Conservation (phyloP, 1,139 yeast species). For the Protomyces arabidopsidicola region DNA sequence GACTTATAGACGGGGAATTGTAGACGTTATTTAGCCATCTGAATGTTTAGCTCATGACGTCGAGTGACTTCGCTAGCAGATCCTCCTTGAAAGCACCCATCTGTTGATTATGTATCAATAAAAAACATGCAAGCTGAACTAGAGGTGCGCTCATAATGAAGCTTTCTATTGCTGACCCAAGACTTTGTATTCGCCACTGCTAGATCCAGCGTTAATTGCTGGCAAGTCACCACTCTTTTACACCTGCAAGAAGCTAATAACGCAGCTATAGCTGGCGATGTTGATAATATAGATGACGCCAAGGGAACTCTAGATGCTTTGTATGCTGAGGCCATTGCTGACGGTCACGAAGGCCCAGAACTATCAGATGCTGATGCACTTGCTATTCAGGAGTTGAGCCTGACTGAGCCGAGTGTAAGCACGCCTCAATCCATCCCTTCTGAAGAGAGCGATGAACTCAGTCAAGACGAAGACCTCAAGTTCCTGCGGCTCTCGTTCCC, state of each 20-base stretch:
- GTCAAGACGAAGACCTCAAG: slow-evolving; percentile 14
- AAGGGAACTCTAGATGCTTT: slow-evolving; percentile 17
- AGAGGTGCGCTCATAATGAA: not conserved
- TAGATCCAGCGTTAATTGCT: slow-evolving; percentile 19
- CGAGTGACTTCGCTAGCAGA: not conserved
- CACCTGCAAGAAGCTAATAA: not conserved
- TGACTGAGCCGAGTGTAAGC: not conserved
- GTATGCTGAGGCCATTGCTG: slow-evolving; percentile 22
- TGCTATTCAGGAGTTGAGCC: not conserved
- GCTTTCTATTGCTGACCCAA: not conserved
- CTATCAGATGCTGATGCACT: not conserved
- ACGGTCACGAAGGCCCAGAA: not conserved
- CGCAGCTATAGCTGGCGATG: slow-evolving; percentile 27
- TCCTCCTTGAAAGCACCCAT: no score
- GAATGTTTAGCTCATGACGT: not conserved
- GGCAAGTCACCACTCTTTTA: not conserved
- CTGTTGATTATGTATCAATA: not conserved
- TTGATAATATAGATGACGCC: slow-evolving; percentile 21
- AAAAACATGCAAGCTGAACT: slow-evolving; percentile 11
- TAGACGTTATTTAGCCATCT: not conserved
- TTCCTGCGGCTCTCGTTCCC: slow-evolving; percentile 27
- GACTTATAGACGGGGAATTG: not conserved
- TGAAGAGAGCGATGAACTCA: not conserved
- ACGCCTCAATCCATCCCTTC: slow-evolving; percentile 1
- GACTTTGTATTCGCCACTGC: slow-evolving; percentile 12